Percentiles rank a stretch among this genome's conserved stretches.
Conservation (phyloP, 208 protist genomes). For the Vickermania spadyakhi region DNA sequence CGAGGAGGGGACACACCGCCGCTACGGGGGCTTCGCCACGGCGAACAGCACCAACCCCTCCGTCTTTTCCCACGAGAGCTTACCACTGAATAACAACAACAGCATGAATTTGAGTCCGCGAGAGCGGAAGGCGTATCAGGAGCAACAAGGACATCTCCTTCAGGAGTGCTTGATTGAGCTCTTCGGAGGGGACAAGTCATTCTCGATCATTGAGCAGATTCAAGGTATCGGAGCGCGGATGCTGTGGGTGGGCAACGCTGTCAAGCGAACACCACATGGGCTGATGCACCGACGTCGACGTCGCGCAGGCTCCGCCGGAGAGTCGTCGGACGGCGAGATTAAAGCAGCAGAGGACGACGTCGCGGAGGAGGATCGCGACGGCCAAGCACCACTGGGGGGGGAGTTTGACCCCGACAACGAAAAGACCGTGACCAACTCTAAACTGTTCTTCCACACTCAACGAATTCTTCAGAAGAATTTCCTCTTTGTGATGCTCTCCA, state of each 20-base stretch:
- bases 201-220: constrained; percentile 1
- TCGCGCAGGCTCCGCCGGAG: neutral
- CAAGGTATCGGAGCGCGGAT: neutral
- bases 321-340: neutral
- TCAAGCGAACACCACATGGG: neutral
- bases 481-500: constrained; percentile 35
- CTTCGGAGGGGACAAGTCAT: constrained; percentile 43
- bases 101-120: neutral
- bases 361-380: constrained; percentile 1
- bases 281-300: neutral
- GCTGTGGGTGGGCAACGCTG: neutral
- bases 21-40: neutral
- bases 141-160: constrained; percentile 15
- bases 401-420: neutral
- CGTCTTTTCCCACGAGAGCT: neutral
- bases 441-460: neutral
- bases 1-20: constrained; percentile 9
- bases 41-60: neutral
- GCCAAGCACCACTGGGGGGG: neutral
- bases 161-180: constrained; percentile 63
- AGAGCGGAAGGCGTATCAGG: constrained; percentile 9
- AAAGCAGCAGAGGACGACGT: constrained; percentile 1
- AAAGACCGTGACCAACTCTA: constrained; percentile 1
- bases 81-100: neutral
- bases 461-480: constrained; percentile 17